Conservation (phyloP, 2,329 filamentous ascomycete species). For the Aspergillus sp. region DNA sequence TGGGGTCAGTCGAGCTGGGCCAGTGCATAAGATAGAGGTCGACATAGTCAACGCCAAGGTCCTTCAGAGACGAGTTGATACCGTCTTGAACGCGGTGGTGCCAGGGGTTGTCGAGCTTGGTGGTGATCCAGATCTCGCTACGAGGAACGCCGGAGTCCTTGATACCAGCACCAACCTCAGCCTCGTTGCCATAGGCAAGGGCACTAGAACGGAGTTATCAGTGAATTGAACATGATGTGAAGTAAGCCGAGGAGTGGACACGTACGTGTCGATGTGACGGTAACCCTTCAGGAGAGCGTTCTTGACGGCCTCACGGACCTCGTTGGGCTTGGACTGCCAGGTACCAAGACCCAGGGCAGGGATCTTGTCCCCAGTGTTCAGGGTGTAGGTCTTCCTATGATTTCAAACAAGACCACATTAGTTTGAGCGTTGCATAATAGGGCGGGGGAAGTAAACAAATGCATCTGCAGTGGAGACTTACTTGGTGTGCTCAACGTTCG, state of each 20-base stretch:
- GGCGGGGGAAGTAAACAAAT: neutral
- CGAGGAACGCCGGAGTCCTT: conserved; percentile 65
- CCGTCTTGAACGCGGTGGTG: conserved; percentile 63
- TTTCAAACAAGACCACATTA: neutral
- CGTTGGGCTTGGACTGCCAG: conserved; percentile 55
- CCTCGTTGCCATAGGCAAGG: conserved; percentile 62
- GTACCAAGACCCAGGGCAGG: conserved; percentile 55
- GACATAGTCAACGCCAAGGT: conserved; percentile 65
- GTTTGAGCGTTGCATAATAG: neutral
- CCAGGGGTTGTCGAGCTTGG: conserved; percentile 67
- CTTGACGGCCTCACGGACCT: conserved; percentile 51
- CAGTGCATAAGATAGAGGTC: conserved; percentile 74
- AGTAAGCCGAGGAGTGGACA: conserved; percentile 12
- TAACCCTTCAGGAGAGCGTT: conserved; percentile 53
- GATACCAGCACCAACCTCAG: conserved; percentile 66
- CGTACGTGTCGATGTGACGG: conserved; percentile 56
- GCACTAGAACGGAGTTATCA: conserved; percentile 23
- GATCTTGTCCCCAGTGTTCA: conserved; percentile 52
- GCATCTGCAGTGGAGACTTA: conserved; percentile 11
- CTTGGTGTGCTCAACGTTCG: conserved; percentile 30
- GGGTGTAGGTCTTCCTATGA: conserved; percentile 42
- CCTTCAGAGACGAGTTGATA: conserved; percentile 62
- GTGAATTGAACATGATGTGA: neutral
- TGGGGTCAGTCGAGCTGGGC: conserved; percentile 56
- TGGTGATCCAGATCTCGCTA: conserved; percentile 67